Base-by-base conservation (phyloP, 1,284 basidiomycete genomes). In the Leccinum brunneo-olivaceum region DNA sequence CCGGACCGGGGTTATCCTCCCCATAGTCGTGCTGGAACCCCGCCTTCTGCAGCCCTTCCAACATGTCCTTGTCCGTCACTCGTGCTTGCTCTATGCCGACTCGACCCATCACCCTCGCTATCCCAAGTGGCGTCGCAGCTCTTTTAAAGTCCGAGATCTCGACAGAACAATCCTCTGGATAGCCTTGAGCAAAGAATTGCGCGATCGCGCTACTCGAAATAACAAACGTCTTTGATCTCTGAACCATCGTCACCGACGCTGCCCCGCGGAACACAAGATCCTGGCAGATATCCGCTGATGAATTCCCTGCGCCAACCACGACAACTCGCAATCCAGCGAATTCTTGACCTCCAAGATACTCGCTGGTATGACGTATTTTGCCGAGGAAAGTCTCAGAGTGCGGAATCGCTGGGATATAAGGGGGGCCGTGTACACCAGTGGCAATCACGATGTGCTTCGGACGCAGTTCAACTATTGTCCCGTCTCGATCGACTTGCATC, bases 221-320 rank as follows among this genome's bases (percentile, higher is more conserved):
- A 16, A 47, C 45, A 34, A 44, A 47, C 16, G 45, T 47, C 6
- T 40, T 48, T 4, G 45, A 47, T 29, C 45, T 47, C 36, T 47
- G 45, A 4, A 47, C 18, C 44, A 47, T 46, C 6, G 44, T 46
- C 5, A 46, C 44, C 6, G 45, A 47, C 16, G 45, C 24, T 1
- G 45, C 45, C 18, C 45, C 45, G 9, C 45, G 45, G 35, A 47
- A 41, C 25, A 30, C 33, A 11, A 47, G 45, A 16, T 47, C 45
- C 16, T 47, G 45, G 29, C 45, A 47, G 14, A 47, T 47, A n/a
- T 46, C 44, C 18, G 44, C 44, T 2, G 45, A 47, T 9, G 45
- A 47, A 20, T 47, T 47, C n/a, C 44, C 45, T 6, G 45, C 44
- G 21, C 45, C 45, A 16, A 48, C 34, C 45, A 47, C 45, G 10